Evolutionary conservation across 2,329 filamentous ascomycete species (phyloP).

Genomic region (Ceratocystis cacaofunesta): DNA sequence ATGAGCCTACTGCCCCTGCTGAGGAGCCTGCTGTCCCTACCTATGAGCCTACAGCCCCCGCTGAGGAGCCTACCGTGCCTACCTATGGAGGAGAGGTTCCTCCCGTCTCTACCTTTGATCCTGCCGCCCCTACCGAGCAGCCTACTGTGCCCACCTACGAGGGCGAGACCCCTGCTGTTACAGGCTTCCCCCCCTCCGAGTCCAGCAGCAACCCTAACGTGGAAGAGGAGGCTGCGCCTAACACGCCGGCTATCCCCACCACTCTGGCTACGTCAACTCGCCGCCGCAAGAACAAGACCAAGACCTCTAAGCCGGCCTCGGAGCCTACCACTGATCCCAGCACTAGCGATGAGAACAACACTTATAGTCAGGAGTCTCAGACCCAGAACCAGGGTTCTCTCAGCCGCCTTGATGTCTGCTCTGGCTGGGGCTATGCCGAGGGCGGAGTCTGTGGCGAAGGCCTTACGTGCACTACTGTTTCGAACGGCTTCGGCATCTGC

Average conservation of each 20-base stretch:
- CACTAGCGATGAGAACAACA: background rate
- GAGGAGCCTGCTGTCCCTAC: background rate
- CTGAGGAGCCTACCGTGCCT: background rate
- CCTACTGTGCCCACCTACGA: background rate
- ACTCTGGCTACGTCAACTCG: background rate
- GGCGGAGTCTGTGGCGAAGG: background rate
- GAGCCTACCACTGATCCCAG: background rate
- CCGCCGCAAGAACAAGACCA: background rate
- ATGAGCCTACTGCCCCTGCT: no score
- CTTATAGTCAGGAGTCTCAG: background rate
- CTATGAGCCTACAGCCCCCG: background rate
- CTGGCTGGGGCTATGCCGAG: background rate
- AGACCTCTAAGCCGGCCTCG: background rate
- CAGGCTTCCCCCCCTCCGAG: background rate
- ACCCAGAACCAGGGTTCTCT: background rate
- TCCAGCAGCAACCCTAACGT: background rate
- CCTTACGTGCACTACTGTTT: background rate
- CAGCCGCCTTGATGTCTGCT: background rate
- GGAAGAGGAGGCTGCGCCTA: background rate
- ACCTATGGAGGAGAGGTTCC: background rate
- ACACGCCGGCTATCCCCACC: background rate
- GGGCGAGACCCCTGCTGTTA: background rate
- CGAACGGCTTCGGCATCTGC: background rate
- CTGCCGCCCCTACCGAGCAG: background rate
- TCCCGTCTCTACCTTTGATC: background rate